Base-by-base conservation (phyloP, 148 eudicot species). In the Chenopodium quinoa region DNA sequence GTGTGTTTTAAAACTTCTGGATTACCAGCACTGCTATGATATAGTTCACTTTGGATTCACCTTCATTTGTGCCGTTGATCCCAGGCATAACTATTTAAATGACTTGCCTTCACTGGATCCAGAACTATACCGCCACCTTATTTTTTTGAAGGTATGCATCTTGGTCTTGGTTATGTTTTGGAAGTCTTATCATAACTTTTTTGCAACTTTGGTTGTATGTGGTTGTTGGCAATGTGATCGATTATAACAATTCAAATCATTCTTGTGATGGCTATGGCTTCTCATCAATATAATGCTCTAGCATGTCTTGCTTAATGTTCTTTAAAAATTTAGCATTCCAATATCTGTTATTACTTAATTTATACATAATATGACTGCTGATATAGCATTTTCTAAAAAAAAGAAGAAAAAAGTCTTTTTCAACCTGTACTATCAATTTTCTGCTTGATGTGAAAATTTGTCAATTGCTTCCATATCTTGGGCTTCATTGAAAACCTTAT, bases 41-140 rank as follows among this genome's bases (percentile, higher is more conserved):
- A 44, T 72, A 7, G 8, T 50, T 75, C 11, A 56, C 2, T 29
- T 31, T 14, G 48, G 31, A 7, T 52, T 69, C 12, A 46, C 60
- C 64, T 68, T 80, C 73, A 34, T 13, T 37, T 62, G 11, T 80
- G 11, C 76, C 50, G 37, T 52, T 58, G 23, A 64, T 80, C 52
- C 4, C 86, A 95, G 99, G 96, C 89, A 91, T 83, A 95, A 95
- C 86, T 93, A 93, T 84, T 86, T 95, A 88, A 93, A 93, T 85
- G 97, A 95, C 83, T 89, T 95, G 77, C 97, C 99, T 81, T 95
- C 99, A 60, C 76, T 95, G 93, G 99, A 95, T 86, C 97, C 99
- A 64, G 99, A 95, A 86, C 83, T 95, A 77, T 95, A 95, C 78
- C 93, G 99, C 50, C 99, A 95, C 86, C 97, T 95, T 78, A 90